These are phyloP conservation scores for Hortaea werneckii DNA, from an alignment of 2,329 filamentous ascomycete genomes.

Conservation along the genomic window DNA sequence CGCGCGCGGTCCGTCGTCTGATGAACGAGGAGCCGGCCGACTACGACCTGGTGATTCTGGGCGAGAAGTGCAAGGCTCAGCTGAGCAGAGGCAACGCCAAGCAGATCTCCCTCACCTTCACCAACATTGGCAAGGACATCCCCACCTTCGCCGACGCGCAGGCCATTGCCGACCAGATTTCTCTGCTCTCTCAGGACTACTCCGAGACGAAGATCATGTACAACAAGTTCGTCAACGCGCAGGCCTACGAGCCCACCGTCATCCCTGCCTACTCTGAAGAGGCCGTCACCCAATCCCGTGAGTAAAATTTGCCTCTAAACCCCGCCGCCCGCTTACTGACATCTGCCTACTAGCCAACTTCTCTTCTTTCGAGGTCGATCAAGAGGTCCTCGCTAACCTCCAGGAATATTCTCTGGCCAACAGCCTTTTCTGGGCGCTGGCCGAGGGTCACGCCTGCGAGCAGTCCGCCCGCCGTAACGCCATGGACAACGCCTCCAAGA, in stretches of 20 bases:
- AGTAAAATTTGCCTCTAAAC: too few relatives aligned
- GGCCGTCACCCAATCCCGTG: slow-evolving; percentile 82
- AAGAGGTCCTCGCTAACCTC: slow-evolving; percentile 77
- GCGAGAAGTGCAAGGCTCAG: slow-evolving; percentile 97
- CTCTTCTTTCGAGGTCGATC: slow-evolving; percentile 89
- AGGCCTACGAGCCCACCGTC: slow-evolving; percentile 73
- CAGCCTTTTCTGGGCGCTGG: slow-evolving; percentile 95
- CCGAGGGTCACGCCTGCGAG: slow-evolving; percentile 97
- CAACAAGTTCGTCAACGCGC: slow-evolving; percentile 97
- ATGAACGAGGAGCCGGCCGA: slow-evolving; percentile 46
- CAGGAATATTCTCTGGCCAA: slow-evolving; percentile 95
- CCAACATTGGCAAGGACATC: slow-evolving; percentile 87
- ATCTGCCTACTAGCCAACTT: slow-evolving; percentile 65
- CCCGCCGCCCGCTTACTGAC: slow-evolving; percentile 4
- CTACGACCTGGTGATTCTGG: slow-evolving; percentile 75
- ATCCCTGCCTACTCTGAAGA: slow-evolving; percentile 94
- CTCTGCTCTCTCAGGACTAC: slow-evolving; percentile 76
- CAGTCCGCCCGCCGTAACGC: slow-evolving; percentile 97
- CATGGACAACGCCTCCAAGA: slow-evolving; percentile 99
- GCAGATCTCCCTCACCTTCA: slow-evolving; percentile 77
- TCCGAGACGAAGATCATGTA: slow-evolving; percentile 85
- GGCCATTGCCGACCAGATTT: slow-evolving; percentile 90
- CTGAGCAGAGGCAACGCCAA: slow-evolving; percentile 74
- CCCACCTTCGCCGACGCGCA: slow-evolving; percentile 93
- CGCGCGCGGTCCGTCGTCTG: slow-evolving; percentile 67